Evolutionary conservation across 441 rosid species (phyloP).

Genomic region (Eruca vesicaria): DNA sequence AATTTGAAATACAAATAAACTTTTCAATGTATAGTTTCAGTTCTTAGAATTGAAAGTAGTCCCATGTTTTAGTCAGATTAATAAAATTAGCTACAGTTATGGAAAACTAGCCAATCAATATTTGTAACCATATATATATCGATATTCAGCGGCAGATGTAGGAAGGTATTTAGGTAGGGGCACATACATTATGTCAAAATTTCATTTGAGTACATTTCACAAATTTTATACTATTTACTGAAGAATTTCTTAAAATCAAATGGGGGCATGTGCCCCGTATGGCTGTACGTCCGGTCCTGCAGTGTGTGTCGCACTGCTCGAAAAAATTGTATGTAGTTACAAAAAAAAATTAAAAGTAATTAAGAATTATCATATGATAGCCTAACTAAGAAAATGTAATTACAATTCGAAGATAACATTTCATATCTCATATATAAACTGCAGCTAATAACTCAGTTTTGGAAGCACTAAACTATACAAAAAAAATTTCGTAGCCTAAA

Average conservation of each 20-base stretch:
- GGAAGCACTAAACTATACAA: background rate
- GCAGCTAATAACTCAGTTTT: background rate
- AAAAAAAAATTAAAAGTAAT: no score
- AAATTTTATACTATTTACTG: no score
- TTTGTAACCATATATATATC: background rate
- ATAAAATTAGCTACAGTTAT: background rate
- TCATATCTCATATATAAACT: conserved; percentile 4
- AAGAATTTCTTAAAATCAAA: no score
- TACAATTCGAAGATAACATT: background rate
- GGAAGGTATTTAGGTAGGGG: no score
- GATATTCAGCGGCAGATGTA: no score
- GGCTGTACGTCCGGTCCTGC: no score
- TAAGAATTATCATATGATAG: background rate
- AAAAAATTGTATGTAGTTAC: background rate
- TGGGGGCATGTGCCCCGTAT: no score
- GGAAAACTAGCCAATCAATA: background rate
- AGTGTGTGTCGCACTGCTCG: background rate
- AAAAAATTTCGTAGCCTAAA: background rate
- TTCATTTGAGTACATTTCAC: no score
- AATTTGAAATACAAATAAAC: background rate
- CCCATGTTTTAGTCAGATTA: background rate
- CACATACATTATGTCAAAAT: no score
- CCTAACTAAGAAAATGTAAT: background rate
- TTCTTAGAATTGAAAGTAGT: background rate
- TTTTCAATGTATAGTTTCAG: background rate